Evolutionary conservation across 257 asterid species (phyloP).

Genomic region (Nyctanthes arbortristis): DNA sequence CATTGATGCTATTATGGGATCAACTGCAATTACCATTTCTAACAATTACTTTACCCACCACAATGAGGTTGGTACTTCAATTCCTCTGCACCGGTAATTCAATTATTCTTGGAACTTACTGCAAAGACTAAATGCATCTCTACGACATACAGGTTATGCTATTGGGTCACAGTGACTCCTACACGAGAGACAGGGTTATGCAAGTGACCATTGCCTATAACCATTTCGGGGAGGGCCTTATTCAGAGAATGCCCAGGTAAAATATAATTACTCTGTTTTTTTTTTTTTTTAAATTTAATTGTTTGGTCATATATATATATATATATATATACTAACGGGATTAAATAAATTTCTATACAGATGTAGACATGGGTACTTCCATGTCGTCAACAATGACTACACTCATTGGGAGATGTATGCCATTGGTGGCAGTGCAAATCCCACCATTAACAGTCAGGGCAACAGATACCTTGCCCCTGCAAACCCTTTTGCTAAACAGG

Average conservation of each 20-base stretch:
- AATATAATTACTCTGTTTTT: neutral
- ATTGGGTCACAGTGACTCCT: constrained; percentile 51
- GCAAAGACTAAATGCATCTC: neutral
- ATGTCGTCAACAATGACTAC: constrained; percentile 90
- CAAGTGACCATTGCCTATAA: constrained; percentile 62
- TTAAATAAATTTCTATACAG: constrained; percentile 31
- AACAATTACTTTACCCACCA: constrained; percentile 85
- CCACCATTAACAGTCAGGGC: constrained; percentile 95
- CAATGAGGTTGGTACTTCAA: constrained; percentile 54
- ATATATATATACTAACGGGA: too few species aligned
- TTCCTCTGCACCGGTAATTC: neutral
- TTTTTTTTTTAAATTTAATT: neutral
- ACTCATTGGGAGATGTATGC: constrained; percentile 97
- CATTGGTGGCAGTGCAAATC: constrained; percentile 94
- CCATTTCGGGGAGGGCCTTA: constrained; percentile 58
- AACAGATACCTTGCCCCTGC: constrained; percentile 82
- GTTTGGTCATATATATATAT: too few species aligned
- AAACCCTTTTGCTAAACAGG: constrained; percentile 86
- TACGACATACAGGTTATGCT: constrained; percentile 45
- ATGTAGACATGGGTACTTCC: constrained; percentile 94
- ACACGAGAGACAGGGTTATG: constrained; percentile 47
- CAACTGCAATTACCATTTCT: constrained; percentile 87
- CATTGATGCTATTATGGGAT: constrained; percentile 84
- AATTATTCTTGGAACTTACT: neutral
- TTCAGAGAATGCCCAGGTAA: constrained; percentile 66